Conservation (phyloP, 2,329 filamentous ascomycete species). For the Pochonia chlamydosporia region DNA sequence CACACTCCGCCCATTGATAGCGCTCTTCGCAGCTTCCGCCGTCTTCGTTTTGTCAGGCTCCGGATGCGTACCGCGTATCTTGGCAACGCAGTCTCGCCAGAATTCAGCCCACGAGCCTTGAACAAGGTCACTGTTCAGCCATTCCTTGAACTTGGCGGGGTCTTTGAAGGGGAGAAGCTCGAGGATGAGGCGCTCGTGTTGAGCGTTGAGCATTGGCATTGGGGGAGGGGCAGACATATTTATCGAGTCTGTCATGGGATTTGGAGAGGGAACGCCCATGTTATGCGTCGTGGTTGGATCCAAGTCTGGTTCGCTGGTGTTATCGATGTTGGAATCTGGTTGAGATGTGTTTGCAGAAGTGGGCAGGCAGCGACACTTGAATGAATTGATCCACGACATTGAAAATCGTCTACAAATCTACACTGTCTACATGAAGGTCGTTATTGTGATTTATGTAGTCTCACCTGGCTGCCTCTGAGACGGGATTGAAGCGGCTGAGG, state of each 20-base stretch:
- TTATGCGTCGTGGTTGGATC: background rate
- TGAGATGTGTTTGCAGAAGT: too few species aligned
- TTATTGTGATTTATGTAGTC: too few species aligned
- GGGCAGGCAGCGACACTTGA: too few species aligned
- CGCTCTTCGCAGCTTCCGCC: conserved; percentile 23
- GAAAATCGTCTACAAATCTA: too few species aligned
- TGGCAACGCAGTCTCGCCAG: conserved; percentile 22
- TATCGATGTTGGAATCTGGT: too few species aligned
- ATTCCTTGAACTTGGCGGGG: conserved; percentile 25
- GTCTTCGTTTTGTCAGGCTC: conserved; percentile 29
- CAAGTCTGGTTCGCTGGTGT: background rate
- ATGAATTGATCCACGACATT: too few species aligned
- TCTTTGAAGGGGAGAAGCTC: conserved; percentile 33
- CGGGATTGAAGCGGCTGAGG: too few species aligned
- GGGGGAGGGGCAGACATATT: background rate
- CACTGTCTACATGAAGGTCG: too few species aligned
- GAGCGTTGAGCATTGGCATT: conserved; percentile 15
- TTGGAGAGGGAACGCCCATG: background rate
- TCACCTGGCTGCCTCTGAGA: too few species aligned
- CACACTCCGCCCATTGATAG: conserved; percentile 20
- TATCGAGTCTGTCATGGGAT: background rate
- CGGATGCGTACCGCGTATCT: conserved; percentile 4
- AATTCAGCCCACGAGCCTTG: conserved; percentile 33
- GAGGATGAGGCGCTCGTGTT: conserved; percentile 32
- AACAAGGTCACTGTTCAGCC: conserved; percentile 25